phyloP scores from a whole-genome alignment of 139 green algal species.

The Chlorella sp. region DNA sequence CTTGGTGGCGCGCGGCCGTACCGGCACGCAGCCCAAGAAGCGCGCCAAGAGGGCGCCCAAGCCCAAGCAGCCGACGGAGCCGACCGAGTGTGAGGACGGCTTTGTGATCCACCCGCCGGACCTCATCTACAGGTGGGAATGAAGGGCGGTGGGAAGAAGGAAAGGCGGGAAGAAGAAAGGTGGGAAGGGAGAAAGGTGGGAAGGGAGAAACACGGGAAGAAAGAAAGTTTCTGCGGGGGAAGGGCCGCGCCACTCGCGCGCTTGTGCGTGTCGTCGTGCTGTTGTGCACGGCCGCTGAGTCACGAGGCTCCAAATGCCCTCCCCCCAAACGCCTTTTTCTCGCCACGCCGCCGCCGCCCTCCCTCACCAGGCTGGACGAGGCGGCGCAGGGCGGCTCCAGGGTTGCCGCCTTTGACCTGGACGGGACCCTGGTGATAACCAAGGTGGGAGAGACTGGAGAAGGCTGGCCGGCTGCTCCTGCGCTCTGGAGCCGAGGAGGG shows the following conservation, averaged over 20 bases:
- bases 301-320: neutral
- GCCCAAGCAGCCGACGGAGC: constrained; percentile 4
- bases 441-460: no score
- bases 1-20: neutral
- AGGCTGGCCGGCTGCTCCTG: no score
- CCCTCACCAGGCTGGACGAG: constrained; percentile 5
- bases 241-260: neutral
- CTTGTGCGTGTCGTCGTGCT: neutral
- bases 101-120: constrained; percentile 25
- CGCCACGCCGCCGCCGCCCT: neutral
- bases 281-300: neutral
- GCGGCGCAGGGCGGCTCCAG: constrained; percentile 35
- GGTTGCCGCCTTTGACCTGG: constrained; percentile 79
- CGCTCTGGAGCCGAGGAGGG: no score
- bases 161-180: no score
- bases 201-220: no score
- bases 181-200: no score
- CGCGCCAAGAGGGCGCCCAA: neutral
- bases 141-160: no score
- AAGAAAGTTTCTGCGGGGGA: neutral
- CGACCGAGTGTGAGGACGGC: constrained; percentile 20
- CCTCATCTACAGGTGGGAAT: constrained; percentile 31
- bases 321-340: neutral
- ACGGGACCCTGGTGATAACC: constrained; percentile 70
- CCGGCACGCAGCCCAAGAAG: neutral